These are phyloP conservation scores for Alternaria sp. DNA, from an alignment of 2,329 filamentous ascomycete genomes.

Conservation along the genomic window DNA sequence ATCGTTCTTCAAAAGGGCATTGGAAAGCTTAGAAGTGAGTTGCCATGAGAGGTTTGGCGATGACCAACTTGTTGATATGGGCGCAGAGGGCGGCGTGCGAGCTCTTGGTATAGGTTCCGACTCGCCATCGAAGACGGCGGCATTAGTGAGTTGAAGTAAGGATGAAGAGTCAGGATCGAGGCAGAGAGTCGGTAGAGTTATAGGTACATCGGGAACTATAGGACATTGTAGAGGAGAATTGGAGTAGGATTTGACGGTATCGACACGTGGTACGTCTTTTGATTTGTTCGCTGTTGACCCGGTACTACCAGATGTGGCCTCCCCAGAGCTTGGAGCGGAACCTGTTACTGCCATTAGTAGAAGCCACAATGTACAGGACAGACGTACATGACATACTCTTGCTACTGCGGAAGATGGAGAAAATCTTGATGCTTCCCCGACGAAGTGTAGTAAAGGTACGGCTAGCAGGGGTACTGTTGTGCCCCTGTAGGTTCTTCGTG, in stretches of 20 bases:
- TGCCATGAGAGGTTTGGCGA: slow-evolving; percentile 41
- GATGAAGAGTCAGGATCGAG: slow-evolving; percentile 29
- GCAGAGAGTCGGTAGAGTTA: slow-evolving; percentile 18
- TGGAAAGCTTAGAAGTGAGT: slow-evolving; percentile 38
- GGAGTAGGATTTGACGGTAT: slow-evolving; percentile 8
- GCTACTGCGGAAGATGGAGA: slow-evolving; percentile 46
- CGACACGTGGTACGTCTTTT: slow-evolving; percentile 23
- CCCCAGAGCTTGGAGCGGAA: slow-evolving; percentile 21
- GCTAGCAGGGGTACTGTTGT: slow-evolving; percentile 28
- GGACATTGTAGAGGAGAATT: slow-evolving; percentile 21
- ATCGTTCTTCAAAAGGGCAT: slow-evolving; percentile 37
- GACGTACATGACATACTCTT: slow-evolving; percentile 32
- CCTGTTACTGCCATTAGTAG: slow-evolving; percentile 21
- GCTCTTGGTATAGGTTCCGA: slow-evolving; percentile 39
- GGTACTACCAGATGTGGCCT: slow-evolving; percentile 14
- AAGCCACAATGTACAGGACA: not conserved
- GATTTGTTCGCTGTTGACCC: slow-evolving; percentile 25
- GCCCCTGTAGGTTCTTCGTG: slow-evolving; percentile 25
- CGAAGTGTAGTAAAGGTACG: slow-evolving; percentile 42
- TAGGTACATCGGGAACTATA: slow-evolving; percentile 25
- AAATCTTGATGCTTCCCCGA: slow-evolving; percentile 43
- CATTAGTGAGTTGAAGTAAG: slow-evolving; percentile 35
- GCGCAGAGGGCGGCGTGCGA: slow-evolving; percentile 17
- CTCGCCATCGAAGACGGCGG: slow-evolving; percentile 46
- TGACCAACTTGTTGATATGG: slow-evolving; percentile 39